Conservation (phyloP, 371 early-diverging fungal genomes). For the Neoconidiobolus thromboides region DNA sequence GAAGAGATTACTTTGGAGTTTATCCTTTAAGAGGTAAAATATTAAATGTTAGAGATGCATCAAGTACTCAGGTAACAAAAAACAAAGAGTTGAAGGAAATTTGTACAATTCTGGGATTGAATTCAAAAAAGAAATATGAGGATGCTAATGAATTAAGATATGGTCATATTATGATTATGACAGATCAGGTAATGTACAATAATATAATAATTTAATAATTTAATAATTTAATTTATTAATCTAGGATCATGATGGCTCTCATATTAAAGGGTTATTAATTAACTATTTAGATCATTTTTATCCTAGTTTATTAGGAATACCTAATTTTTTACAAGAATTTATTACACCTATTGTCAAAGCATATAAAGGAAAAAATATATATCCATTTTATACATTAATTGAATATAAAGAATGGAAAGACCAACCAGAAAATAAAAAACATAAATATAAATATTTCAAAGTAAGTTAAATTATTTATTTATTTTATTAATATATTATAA, state of each 20-base stretch:
- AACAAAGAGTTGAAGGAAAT: slow-evolving; percentile 86
- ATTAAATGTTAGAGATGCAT: slow-evolving; percentile 95
- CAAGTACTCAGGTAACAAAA: slow-evolving; percentile 49
- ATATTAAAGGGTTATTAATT: slow-evolving; percentile 98
- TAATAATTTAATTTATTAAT: not conserved
- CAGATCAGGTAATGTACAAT: slow-evolving; percentile 70
- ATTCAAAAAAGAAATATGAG: slow-evolving; percentile 74
- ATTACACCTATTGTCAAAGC: slow-evolving; percentile 98
- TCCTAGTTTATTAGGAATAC: slow-evolving; percentile 85
- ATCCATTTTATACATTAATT: slow-evolving; percentile 88
- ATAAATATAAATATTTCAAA: slow-evolving; percentile 96
- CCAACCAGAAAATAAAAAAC: slow-evolving; percentile 33
- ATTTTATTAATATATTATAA: too few species aligned
- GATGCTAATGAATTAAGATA: slow-evolving; percentile 70
- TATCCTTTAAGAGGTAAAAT: slow-evolving; percentile 98
- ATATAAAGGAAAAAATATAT: slow-evolving; percentile 26
- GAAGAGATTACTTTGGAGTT: slow-evolving; percentile 92
- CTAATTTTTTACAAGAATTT: slow-evolving; percentile 94
- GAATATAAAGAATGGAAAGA: slow-evolving; percentile 92
- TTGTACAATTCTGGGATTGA: slow-evolving; percentile 94
- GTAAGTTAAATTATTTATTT: slow-evolving; percentile 11
- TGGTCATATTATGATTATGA: slow-evolving; percentile 99
- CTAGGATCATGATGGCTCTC: slow-evolving; percentile 96
- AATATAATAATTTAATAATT: not conserved
- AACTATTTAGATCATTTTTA: slow-evolving; percentile 97